Evolutionary conservation across 768 basidiomycete species (phyloP), one percentile per base, ranked within the genome.

Genomic region (Lentinula aciculospora): DNA sequence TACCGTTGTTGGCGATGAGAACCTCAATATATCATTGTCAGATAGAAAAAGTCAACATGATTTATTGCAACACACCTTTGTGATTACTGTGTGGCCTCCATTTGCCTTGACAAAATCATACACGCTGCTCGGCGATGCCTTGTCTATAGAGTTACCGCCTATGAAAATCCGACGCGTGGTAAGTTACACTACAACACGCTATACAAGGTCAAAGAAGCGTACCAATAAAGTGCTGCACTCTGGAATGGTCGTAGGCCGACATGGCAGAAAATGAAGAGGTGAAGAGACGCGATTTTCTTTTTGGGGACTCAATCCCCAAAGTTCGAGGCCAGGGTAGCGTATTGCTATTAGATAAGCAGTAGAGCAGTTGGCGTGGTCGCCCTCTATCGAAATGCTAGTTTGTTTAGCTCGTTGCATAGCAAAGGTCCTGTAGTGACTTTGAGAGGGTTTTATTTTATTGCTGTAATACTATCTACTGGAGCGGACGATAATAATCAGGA

Each of bases 41-140:
- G 59, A 55, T 13, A 32, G 1, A 54, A 40, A 8, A 40, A 15
- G 9, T 36, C 13, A 7, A 25, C 7, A 29, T 4, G 15, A 12
- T 17, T 28, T 4, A 37, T 17, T 44, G 9, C 21, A 2, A 67
- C 81, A 94, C 96, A 95, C 97, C 78, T 98, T 98, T 58, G 94
- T 97, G 74, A 99, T 98, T 60, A 98, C 95, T 19, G 97, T 96
- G 73, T 99, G 97, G 58, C 97, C 97, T 9, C 95, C 94, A 69
- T 95, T 78, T 49, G 76, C 74, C 68, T 89, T 87, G 34, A 98
- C 95, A 72, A 96, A 99, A 75, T 98, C 94, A 61, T 85, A 79
- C 40, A 99, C 86, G 60, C 79, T 81, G 55, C 91, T 83, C 27
- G 86, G 77, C 27, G 88, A 76, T 29, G 95, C 95, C 60, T 82